Evolutionary conservation across 306 rosid species (phyloP), one percentile per base, ranked within the genome.

Genomic region (Cicer chorassanicum): DNA sequence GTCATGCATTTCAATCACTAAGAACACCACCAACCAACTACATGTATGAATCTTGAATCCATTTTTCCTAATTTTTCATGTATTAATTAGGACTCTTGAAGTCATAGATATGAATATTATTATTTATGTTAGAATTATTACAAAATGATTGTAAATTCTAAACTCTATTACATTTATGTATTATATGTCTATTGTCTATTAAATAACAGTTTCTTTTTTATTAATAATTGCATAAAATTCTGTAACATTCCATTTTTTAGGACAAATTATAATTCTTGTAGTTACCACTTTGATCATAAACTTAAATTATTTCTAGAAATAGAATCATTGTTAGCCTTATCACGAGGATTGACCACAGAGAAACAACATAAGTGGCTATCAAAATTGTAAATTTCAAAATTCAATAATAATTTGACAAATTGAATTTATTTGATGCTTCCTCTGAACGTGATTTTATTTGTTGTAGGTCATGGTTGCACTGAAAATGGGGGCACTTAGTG

Each of bases 271-370:
- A 19, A 19, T 19, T 19, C 24, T 19, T 19, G 24, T 19, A 19
- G 24, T 19, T 19, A 19, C 24, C 24, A 19, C 24, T 19, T 19
- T 19, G 24, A 19, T 19, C 24, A 19, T 19, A 19, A 19, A 19
- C 24, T 1, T 19, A 19, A 19, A 19, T 19, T 19, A 19, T 19
- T 45, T 57, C 79, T 42, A 91, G 85, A 68, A 88, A 88, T 83
- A 87, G 67, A 83, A 89, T 93, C 70, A 81, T 71, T 78, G 91
- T 89, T 68, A 83, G 96, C 81, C 91, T 93, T 82, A 89, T 93
- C 77, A 81, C 91, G 85, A 93, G 97, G 88, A 91, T 93, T 68
- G 96, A 93, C 75, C 96, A 97, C 4, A 77, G 96, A 72, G 98
- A 91, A 83, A 87, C 97, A 60, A 82, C 97, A 84, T 19, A 1